These are phyloP conservation scores for Mrakia frigida DNA, from an alignment of 768 basidiomycete genomes.

Conservation along the genomic window DNA sequence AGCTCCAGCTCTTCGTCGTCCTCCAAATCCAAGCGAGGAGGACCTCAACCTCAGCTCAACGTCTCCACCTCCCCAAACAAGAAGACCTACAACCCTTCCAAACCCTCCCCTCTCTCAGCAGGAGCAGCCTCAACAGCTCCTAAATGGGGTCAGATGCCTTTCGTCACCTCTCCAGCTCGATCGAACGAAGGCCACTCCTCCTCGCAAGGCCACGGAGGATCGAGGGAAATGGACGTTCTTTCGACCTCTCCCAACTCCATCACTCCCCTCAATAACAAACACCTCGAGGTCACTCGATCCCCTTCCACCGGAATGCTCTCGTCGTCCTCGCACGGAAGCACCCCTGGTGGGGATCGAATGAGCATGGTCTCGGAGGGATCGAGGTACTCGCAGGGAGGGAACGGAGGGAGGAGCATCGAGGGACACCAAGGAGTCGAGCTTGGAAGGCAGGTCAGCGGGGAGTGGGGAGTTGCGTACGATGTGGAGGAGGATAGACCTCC, in stretches of 20 bases:
- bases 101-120: conserved; percentile 5
- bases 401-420: not conserved
- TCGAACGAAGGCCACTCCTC: conserved; percentile 5
- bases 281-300: not conserved
- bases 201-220: not conserved
- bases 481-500: not conserved
- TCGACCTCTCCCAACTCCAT: conserved; percentile 2
- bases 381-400: not conserved
- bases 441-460: conserved; percentile 5
- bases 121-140: not conserved
- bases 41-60: not conserved
- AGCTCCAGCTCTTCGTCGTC: not conserved
- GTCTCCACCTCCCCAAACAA: not conserved
- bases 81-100: conserved; percentile 10
- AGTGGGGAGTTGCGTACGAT: conserved; percentile 15
- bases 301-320: not conserved
- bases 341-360: not conserved
- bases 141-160: conserved; percentile 15
- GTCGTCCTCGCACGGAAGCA: not conserved
- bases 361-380: not conserved
- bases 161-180: not conserved
- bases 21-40: conserved; percentile 3
- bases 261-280: conserved; percentile 11
- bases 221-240: not conserved
- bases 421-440: not conserved